Evolutionary conservation across 1,284 basidiomycete genomes (phyloP).

Genomic region (Leccinum pallidistipes): DNA sequence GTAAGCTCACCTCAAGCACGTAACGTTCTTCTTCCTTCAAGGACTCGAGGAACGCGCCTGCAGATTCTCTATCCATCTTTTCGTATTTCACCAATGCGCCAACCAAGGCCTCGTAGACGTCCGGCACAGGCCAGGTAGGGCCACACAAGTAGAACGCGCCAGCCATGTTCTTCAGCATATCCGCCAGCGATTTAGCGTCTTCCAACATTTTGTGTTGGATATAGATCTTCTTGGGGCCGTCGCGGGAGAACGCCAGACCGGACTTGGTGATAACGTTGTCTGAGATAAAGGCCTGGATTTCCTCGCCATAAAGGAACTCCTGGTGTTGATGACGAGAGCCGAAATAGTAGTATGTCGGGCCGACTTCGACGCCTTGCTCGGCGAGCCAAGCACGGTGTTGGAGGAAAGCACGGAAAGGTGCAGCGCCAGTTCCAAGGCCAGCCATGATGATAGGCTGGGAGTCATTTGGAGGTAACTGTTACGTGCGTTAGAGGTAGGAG

Average conservation of each 20-base stretch:
- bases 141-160: constrained; percentile 98
- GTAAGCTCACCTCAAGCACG: constrained; percentile 81
- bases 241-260: constrained; percentile 96
- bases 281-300: constrained; percentile 81
- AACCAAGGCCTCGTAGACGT: constrained; percentile 92
- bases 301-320: constrained; percentile 96
- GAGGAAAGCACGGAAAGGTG: constrained; percentile 98
- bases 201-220: constrained; percentile 99
- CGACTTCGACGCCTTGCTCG: constrained; percentile 76
- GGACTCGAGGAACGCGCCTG: constrained; percentile 84
- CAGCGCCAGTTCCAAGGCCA: constrained; percentile 96
- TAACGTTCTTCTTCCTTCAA: constrained; percentile 98
- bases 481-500: constrained; percentile 3
- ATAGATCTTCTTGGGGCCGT: constrained; percentile 90
- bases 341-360: constrained; percentile 97
- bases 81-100: constrained; percentile 75
- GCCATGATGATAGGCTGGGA: constrained; percentile 97
- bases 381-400: constrained; percentile 90
- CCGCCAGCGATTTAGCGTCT: constrained; percentile 76
- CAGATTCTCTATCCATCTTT: constrained; percentile 64
- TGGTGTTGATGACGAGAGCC: constrained; percentile 93
- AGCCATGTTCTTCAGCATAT: constrained; percentile 67
- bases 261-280: constrained; percentile 86
- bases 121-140: constrained; percentile 98
- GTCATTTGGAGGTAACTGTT: constrained; percentile 78